phyloP scores from a whole-genome alignment of 2,329 filamentous ascomycete genomes.

The Albophoma yamanashiensis region DNA sequence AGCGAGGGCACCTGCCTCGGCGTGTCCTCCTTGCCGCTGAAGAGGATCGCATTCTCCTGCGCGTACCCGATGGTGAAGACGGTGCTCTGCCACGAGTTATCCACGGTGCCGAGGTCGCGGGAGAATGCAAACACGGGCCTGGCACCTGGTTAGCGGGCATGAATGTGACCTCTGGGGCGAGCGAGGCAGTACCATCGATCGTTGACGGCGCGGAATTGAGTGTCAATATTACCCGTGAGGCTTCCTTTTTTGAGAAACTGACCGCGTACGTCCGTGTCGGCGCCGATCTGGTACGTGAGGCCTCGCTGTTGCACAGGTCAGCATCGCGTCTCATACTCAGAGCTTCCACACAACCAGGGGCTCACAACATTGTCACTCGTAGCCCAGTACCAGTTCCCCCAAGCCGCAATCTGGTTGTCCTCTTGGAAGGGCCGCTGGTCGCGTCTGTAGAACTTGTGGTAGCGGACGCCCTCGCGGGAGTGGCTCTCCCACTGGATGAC shows the following conservation, averaged over 20 bases:
- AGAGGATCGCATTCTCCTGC: slow-evolving; percentile 68
- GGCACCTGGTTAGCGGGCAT: background rate
- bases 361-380: slow-evolving; percentile 37
- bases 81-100: slow-evolving; percentile 26
- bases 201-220: slow-evolving; percentile 38
- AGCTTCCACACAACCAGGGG: background rate
- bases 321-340: background rate
- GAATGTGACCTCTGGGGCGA: background rate
- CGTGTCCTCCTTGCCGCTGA: slow-evolving; percentile 55
- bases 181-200: slow-evolving; percentile 21
- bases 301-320: slow-evolving; percentile 15
- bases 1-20: slow-evolving; percentile 56
- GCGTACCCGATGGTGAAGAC: slow-evolving; percentile 69
- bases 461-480: slow-evolving; percentile 39
- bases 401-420: slow-evolving; percentile 59
- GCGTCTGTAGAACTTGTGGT: slow-evolving; percentile 52
- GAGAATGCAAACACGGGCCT: slow-evolving; percentile 74
- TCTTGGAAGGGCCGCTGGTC: slow-evolving; percentile 59
- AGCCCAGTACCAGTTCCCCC: slow-evolving; percentile 72
- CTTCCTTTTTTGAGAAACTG: slow-evolving; percentile 53
- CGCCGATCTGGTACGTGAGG: slow-evolving; percentile 59
- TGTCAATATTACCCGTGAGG: slow-evolving; percentile 54
- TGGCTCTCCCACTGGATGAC: slow-evolving; percentile 53
- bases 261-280: slow-evolving; percentile 52
- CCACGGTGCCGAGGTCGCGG: slow-evolving; percentile 43